These are phyloP conservation scores for Passalora sequoiae DNA, from an alignment of 2,329 filamentous ascomycete genomes.

Conservation along the genomic window DNA sequence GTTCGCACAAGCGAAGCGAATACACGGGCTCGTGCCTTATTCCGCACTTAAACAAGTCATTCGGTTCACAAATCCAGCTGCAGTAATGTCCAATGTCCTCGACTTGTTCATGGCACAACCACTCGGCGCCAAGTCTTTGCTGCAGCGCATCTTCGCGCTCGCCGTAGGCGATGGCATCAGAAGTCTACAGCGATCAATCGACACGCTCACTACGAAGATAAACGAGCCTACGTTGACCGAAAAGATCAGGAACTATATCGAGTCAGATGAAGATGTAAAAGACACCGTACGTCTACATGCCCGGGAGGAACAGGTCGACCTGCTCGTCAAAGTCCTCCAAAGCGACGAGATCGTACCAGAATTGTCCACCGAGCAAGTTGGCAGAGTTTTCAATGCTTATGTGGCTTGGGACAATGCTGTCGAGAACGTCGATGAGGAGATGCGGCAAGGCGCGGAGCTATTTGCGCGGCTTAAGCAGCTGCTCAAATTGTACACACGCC, in stretches of 20 bases:
- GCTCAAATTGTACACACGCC: constrained; percentile 82
- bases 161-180: constrained; percentile 87
- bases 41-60: constrained; percentile 94
- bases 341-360: constrained; percentile 70
- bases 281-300: constrained; percentile 69
- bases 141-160: constrained; percentile 91
- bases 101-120: constrained; percentile 95
- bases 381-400: constrained; percentile 85
- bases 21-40: constrained; percentile 92
- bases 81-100: constrained; percentile 92
- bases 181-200: constrained; percentile 80
- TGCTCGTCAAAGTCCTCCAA: constrained; percentile 78
- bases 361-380: constrained; percentile 69
- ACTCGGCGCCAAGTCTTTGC: constrained; percentile 79
- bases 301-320: constrained; percentile 66
- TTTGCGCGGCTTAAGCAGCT: constrained; percentile 95
- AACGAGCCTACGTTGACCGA: constrained; percentile 72
- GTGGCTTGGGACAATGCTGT: constrained; percentile 94
- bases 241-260: constrained; percentile 75
- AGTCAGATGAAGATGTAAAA: constrained; percentile 71
- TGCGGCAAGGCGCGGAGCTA: constrained; percentile 82
- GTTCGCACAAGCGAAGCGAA: constrained; percentile 87
- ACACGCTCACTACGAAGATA: constrained; percentile 69
- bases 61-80: constrained; percentile 88
- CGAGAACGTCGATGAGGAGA: constrained; percentile 81